Base-by-base conservation (phyloP, 2,329 filamentous ascomycete genomes). In the Claviceps sp. region DNA sequence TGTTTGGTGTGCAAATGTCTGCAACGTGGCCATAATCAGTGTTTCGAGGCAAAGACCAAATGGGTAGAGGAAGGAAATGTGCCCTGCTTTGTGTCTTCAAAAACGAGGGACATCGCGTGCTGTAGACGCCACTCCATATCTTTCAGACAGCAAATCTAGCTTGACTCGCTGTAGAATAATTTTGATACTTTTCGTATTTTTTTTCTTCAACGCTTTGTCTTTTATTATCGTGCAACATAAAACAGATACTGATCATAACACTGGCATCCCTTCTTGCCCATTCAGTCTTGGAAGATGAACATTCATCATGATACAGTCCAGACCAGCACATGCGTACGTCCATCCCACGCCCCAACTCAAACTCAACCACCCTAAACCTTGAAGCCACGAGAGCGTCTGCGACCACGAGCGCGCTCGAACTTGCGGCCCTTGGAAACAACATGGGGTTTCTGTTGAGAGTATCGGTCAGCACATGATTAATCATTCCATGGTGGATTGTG, bases 351-450 rank as follows among this genome's bases (percentile, higher is more conserved):
- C 58, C 55, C 52, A 53, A 57, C 54, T 34, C 55, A 53, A 58
- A 55, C 54, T 34, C 55, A 53, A 58, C 55, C 59, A 61, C 72
- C 72, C 88, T 95, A 98, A 72, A 98, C 93, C 89, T 98, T 98
- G 90, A 98, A 98, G 82, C 94, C 93, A 70, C 87, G 84, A 67
- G 90, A 97, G 73, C 89, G 81, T 85, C 93, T 94, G 77, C 93
- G 90, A 76, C 93, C 94, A 93, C 93, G 90, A 69, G 90, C 93
- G 69, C 84, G 82, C 85, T 98, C 94, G 81, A 98, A 98, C 82
- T 98, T 98, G 77, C 93, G 86, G 70, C 94, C 94, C 87, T 98
- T 98, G 81, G 88, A 95, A 76, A 88, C 82, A 68, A 98, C 82
- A 66, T 95, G 87, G 64, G 91, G 91, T 83, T 96, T 97, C 91